Percentiles rank a stretch among this genome's conserved stretches.
Evolutionary conservation across 148 eudicot species (phyloP).

Genomic region (Oxyria digyna): DNA sequence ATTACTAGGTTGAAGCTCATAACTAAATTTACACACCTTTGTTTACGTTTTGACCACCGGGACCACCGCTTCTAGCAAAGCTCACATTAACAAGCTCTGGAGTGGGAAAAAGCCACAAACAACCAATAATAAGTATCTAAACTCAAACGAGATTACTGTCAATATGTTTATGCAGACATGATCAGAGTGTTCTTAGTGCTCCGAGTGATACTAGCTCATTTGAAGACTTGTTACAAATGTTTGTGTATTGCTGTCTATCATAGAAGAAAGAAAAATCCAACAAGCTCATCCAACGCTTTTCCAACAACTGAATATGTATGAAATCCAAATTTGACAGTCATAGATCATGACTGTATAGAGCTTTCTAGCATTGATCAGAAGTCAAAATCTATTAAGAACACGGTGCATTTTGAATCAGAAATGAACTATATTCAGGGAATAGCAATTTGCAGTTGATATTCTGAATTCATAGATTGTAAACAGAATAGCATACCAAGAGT

Average conservation of each 20-base stretch:
- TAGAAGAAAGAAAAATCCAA: neutral
- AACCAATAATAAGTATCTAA: neutral
- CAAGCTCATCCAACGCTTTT: neutral
- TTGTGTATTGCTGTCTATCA: neutral
- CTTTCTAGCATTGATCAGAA: neutral
- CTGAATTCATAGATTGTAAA: neutral
- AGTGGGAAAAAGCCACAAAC: slow-evolving; percentile 8
- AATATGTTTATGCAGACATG: too few relatives aligned
- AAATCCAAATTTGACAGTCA: neutral
- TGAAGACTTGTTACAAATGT: neutral
- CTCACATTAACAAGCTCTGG: slow-evolving; percentile 64
- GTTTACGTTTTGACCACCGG: slow-evolving; percentile 86
- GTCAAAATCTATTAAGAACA: neutral
- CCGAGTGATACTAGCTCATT: neutral
- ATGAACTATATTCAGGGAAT: neutral
- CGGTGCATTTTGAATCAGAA: too few relatives aligned
- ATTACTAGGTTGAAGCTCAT: neutral
- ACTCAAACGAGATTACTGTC: too few relatives aligned
- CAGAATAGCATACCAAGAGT: slow-evolving; percentile 29
- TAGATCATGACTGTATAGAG: neutral
- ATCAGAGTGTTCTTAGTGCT: neutral
- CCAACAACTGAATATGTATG: neutral
- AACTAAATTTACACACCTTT: slow-evolving; percentile 42
- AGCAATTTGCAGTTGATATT: neutral
- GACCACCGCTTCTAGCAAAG: slow-evolving; percentile 80